Evolutionary conservation across 2,329 filamentous ascomycete species (phyloP), one percentile per base, ranked within the genome.

Genomic region (Alternaria atra): DNA sequence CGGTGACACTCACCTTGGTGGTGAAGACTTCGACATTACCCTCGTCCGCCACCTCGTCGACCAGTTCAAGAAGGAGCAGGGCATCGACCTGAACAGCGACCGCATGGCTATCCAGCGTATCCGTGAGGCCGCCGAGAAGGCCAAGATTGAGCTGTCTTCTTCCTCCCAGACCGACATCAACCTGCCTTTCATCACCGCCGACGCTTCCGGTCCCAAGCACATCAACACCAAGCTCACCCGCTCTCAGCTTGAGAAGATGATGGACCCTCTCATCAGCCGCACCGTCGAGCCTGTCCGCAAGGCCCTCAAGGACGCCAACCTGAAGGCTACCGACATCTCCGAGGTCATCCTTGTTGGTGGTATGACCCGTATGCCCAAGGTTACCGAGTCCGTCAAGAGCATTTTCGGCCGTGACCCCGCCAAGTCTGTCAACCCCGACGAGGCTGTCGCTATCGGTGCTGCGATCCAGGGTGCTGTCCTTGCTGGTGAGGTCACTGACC

Each of bases 301-400:
- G 89, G 94, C 94, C 20, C 86, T 98, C 63, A 97, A 97, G 89
- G 94, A 98, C 82, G 94, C 94, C 80, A 89, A 90, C 82, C 89
- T 98, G 47, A 86, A 92, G 81, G 89, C 94, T 73, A 96, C 93
- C 85, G 94, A 97, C 65, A 96, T 98, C 79, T 92, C 97, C 84
- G 94, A 98, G 80, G 92, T 98, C 73, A 97, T 98, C 80, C 90
- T 98, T 43, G 94, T 98, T 57, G 94, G 94, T 89, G 94, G 94
- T 84, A 97, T 97, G 94, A 97, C 94, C 74, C 94, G 94, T 85
- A 98, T 98, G 94, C 94, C 94, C 80, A 97, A 97, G 91, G 94
- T 98, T 71, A 87, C 89, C 66, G 93, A 97, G 85, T 95, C 93
- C 44, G 94, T 97, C 81, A 97, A 97, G 91, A 89, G 85, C 85